Conservation (phyloP, 2,329 filamentous ascomycete genomes). For the Exserohilum turcica region DNA sequence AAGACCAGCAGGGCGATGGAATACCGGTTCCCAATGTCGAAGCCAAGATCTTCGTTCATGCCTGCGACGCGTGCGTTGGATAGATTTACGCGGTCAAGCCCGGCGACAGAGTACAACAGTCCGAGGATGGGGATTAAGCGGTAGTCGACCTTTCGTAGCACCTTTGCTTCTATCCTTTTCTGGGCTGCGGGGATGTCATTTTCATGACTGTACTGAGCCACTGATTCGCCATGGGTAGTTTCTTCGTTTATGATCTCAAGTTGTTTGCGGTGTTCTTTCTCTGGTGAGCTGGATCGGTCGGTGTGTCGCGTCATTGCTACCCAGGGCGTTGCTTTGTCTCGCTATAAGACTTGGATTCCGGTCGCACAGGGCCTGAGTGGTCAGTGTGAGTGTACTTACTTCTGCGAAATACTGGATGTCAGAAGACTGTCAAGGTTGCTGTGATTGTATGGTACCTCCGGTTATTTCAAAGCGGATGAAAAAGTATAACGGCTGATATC, state of each 20-base stretch:
- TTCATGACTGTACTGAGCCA: not conserved
- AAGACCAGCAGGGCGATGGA: constrained; percentile 17
- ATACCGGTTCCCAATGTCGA: constrained; percentile 22
- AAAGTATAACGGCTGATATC: not conserved
- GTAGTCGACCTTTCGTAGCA: constrained; percentile 40
- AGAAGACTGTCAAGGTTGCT: too few relatives aligned
- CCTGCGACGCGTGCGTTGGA: constrained; percentile 21
- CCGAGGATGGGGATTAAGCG: constrained; percentile 43
- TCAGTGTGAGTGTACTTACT: too few relatives aligned
- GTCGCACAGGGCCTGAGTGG: too few relatives aligned
- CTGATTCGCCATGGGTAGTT: not conserved
- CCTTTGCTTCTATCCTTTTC: not conserved
- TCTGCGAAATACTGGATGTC: too few relatives aligned
- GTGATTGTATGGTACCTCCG: too few relatives aligned
- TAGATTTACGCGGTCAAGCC: constrained; percentile 27
- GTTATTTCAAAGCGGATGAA: not conserved
- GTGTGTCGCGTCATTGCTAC: not conserved
- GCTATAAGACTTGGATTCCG: too few relatives aligned
- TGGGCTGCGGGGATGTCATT: not conserved
- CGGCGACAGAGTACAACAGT: constrained; percentile 32
- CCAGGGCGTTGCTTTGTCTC: too few relatives aligned
- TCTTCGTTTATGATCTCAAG: not conserved
- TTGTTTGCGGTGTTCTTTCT: not conserved
- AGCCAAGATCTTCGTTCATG: constrained; percentile 22
- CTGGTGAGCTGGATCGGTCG: not conserved